phyloP scores from a whole-genome alignment of 2,329 filamentous ascomycete genomes.

The Talaromyces sp. region DNA sequence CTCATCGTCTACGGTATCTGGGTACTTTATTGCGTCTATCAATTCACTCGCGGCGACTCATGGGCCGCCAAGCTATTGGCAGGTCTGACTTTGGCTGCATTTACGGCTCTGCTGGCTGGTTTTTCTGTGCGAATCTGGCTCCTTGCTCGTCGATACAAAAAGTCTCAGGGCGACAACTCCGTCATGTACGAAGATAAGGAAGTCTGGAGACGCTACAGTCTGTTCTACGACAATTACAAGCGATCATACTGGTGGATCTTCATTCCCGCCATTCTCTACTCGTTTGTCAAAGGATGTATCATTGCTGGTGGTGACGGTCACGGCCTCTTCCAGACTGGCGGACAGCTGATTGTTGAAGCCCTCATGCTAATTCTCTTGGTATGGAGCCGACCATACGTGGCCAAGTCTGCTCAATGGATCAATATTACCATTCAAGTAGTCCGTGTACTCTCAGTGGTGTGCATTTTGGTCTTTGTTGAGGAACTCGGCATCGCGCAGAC shows the following conservation, averaged over 20 bases:
- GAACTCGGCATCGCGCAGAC: slow-evolving; percentile 85
- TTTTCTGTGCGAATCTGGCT: slow-evolving; percentile 81
- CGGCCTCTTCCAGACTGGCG: slow-evolving; percentile 74
- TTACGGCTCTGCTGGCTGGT: slow-evolving; percentile 75
- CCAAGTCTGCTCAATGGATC: slow-evolving; percentile 84
- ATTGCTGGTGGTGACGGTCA: slow-evolving; percentile 82
- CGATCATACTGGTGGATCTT: slow-evolving; percentile 97
- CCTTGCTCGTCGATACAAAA: slow-evolving; percentile 70
- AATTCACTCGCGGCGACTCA: slow-evolving; percentile 89
- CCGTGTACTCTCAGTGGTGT: slow-evolving; percentile 80
- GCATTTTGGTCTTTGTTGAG: slow-evolving; percentile 90
- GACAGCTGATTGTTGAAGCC: slow-evolving; percentile 75
- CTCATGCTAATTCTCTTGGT: slow-evolving; percentile 74
- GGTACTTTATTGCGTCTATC: slow-evolving; percentile 93
- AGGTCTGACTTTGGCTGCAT: slow-evolving; percentile 72
- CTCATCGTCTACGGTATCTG: slow-evolving; percentile 89
- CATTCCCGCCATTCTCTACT: slow-evolving; percentile 81
- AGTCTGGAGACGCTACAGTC: slow-evolving; percentile 89
- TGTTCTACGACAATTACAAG: slow-evolving; percentile 96
- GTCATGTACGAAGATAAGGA: slow-evolving; percentile 83
- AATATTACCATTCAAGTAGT: slow-evolving; percentile 89
- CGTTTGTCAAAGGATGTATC: slow-evolving; percentile 81
- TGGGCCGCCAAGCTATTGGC: slow-evolving; percentile 87
- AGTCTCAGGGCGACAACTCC: slow-evolving; percentile 66
- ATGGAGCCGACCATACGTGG: slow-evolving; percentile 82